A percentile compares a stretch with the other conserved stretches of the same genome.
phyloP scores from a whole-genome alignment of 2,329 filamentous ascomycete species.

The Hymenoscyphus fructigenus region DNA sequence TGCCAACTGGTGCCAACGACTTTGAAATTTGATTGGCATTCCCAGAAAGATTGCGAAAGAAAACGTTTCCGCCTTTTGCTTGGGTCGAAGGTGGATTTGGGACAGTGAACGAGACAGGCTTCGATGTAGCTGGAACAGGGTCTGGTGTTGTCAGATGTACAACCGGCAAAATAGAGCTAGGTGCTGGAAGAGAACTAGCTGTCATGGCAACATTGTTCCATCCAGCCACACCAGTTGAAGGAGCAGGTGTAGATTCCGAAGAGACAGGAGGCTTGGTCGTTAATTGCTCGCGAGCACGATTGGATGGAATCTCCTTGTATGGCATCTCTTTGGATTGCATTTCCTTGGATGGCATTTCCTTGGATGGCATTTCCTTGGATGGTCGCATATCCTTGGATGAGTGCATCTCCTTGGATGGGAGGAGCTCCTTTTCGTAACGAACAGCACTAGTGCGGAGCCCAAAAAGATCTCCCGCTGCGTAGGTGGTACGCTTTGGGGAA shows the following conservation, averaged over 20 bases:
- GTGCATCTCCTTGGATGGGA: background rate
- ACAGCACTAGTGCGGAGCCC: background rate
- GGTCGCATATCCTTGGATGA: background rate
- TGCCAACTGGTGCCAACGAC: no score
- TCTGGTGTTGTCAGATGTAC: no score
- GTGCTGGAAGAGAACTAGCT: no score
- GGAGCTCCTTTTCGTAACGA: background rate
- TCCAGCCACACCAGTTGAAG: background rate
- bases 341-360: background rate
- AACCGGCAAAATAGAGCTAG: no score
- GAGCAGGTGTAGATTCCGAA: background rate
- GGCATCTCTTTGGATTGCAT: background rate
- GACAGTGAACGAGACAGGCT: no score
- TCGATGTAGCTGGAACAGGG: no score
- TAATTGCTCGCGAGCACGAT: background rate
- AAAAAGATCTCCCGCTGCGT: background rate
- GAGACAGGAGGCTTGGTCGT: background rate
- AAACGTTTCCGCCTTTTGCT: no score
- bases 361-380: background rate
- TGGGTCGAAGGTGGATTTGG: no score
- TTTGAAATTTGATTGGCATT: no score
- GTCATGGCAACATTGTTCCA: no score
- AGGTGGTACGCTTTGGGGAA: background rate
- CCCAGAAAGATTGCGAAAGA: no score
- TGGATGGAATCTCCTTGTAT: no score